Evolutionary conservation across 1,139 yeast genomes (phyloP).

Genomic region (Scheffersomyces quercinus): DNA sequence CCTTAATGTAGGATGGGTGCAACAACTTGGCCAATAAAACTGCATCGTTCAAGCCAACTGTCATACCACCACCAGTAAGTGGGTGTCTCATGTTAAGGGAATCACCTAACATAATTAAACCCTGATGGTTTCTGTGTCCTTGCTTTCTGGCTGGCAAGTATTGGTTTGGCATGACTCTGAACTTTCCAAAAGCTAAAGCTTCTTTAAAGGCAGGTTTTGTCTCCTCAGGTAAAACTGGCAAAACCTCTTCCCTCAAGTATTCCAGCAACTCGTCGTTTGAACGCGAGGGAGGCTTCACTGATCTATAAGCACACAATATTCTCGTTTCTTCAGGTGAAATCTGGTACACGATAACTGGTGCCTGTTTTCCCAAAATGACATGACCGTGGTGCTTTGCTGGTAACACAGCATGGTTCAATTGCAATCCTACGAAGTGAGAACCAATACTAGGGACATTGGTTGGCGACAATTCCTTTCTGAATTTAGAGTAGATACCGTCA

Average conservation of each 20-base stretch:
- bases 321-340: slow-evolving; percentile 82
- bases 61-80: slow-evolving; percentile 98
- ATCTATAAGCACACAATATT: slow-evolving; percentile 84
- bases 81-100: slow-evolving; percentile 98
- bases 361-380: slow-evolving; percentile 81
- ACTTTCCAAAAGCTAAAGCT: slow-evolving; percentile 45
- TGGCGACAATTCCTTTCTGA: slow-evolving; percentile 69
- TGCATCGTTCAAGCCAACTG: slow-evolving; percentile 92
- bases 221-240: slow-evolving; percentile 66
- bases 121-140: slow-evolving; percentile 56
- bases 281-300: slow-evolving; percentile 70
- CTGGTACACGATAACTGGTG: slow-evolving; percentile 87
- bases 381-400: slow-evolving; percentile 84
- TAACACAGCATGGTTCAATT: slow-evolving; percentile 66
- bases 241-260: slow-evolving; percentile 61
- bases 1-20: slow-evolving; percentile 56
- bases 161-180: slow-evolving; percentile 93
- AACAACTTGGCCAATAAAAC: slow-evolving; percentile 62
- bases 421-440: slow-evolving; percentile 86
- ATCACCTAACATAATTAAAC: slow-evolving; percentile 88
- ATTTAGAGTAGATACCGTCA: slow-evolving; percentile 94
- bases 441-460: slow-evolving; percentile 65
- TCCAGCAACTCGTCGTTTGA: slow-evolving; percentile 56
- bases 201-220: slow-evolving; percentile 65
- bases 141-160: slow-evolving; percentile 73